Base-by-base conservation (phyloP, 768 basidiomycete species). In the Rhodocollybia butyracea region DNA sequence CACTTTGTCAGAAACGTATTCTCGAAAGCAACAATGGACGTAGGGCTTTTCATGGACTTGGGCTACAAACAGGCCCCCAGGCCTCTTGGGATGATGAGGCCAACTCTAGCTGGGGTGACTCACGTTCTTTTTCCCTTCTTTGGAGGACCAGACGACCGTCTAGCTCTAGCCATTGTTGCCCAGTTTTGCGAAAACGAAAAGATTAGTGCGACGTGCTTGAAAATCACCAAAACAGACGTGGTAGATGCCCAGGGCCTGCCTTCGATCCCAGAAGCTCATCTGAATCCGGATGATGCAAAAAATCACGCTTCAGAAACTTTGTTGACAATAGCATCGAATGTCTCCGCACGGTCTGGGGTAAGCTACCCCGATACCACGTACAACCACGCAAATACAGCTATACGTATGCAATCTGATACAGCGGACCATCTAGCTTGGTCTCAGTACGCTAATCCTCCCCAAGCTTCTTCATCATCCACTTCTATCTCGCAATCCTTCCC, bases 101-200 rank as follows among this genome's bases (percentile, higher is more conserved):
- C 27, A 21, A 26, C 51, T 10, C 29, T 34, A 8, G 43, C 27
- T 36, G 53, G 53, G 1, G 19, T 45, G 17, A 19, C 31, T 42
- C 89, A 92, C 64, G 61, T 98, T 13, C 89, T 93, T 70, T 63
- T 97, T 12, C 90, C 93, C 0, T 98, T 98, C 80, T 90, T 93
- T 66, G 96, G 96, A 22, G 96, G 96, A 0, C 89, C 93, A 0
- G 96, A 98, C 67, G 95, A 97, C 66, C 79, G 96, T 2, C 76
- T 94, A 17, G 91, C 93, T 0, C 72, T 98, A 32, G 84, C 89
- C 29, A 84, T 98, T 61, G 88, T 91, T 22, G 80, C 88, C 13
- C 94, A 95, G 69, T 73, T 97, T 27, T 95, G 91, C 67, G 73
- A 79, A 56, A 88, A 86, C 60, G 74, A 80, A 12, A 74, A 72